These are phyloP conservation scores for Myxozyma kluyveri DNA, from an alignment of 805 yeast genomes.

Conservation along the genomic window DNA sequence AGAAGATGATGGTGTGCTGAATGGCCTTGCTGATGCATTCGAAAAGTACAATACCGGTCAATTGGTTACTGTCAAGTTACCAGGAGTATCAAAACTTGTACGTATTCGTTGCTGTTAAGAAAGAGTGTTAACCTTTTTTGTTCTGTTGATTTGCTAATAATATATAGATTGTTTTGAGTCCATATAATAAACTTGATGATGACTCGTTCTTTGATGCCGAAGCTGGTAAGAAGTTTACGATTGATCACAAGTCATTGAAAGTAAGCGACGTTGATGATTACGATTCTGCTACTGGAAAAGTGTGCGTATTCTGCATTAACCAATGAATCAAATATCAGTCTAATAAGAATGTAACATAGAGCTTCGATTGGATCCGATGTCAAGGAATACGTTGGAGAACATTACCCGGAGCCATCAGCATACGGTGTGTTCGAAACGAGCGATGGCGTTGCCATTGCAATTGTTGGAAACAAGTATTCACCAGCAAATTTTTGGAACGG, in stretches of 20 bases:
- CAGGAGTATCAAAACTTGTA: constrained; percentile 32
- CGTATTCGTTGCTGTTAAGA: no score
- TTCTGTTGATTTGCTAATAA: not conserved
- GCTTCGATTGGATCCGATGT: constrained; percentile 39
- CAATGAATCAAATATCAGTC: no score
- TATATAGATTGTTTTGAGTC: constrained; percentile 45
- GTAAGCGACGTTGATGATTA: constrained; percentile 55
- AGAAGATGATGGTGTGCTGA: constrained; percentile 39
- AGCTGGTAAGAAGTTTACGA: constrained; percentile 50
- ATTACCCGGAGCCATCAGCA: constrained; percentile 60
- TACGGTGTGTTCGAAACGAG: constrained; percentile 45
- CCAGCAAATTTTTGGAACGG: constrained; percentile 84
- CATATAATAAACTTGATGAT: constrained; percentile 49
- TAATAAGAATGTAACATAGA: no score
- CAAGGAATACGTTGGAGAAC: constrained; percentile 55
- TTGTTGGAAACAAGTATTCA: constrained; percentile 70
- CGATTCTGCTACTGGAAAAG: constrained; percentile 26
- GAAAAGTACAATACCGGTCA: constrained; percentile 45
- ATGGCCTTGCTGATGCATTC: constrained; percentile 38
- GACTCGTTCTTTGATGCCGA: constrained; percentile 53
- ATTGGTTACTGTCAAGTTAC: constrained; percentile 38
- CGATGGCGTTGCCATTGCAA: constrained; percentile 46
- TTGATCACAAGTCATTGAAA: constrained; percentile 47
- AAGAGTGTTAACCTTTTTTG: not conserved
- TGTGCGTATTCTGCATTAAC: constrained; percentile 11